These are phyloP conservation scores for Lindgomyces ingoldianus DNA, from an alignment of 495 filamentous ascomycete species.

Conservation along the genomic window DNA sequence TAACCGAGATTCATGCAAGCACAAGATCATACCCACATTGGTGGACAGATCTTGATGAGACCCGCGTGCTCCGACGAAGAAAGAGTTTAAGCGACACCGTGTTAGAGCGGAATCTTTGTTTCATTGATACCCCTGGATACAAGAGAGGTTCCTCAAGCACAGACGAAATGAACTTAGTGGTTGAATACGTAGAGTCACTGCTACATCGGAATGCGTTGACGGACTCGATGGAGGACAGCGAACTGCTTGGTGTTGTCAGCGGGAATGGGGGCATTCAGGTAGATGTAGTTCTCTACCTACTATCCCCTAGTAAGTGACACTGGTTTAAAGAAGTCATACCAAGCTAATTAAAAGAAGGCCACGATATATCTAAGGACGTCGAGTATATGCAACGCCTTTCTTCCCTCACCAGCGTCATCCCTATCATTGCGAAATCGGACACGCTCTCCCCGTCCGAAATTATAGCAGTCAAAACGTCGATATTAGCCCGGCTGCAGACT, in stretches of 20 bases:
- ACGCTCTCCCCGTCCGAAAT: conserved; percentile 62
- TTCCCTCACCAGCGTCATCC: conserved; percentile 82
- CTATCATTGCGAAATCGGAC: conserved; percentile 80
- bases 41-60: conserved; percentile 90
- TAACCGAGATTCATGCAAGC: conserved; percentile 87
- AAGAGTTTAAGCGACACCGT: conserved; percentile 81
- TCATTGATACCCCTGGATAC: conserved; percentile 88
- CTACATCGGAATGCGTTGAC: conserved; percentile 64
- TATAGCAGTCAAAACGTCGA: conserved; percentile 60
- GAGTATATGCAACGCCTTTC: conserved; percentile 74
- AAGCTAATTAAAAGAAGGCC: conserved; percentile 46
- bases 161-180: conserved; percentile 67
- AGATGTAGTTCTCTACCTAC: conserved; percentile 82
- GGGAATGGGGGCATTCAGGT: conserved; percentile 87
- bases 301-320: conserved; percentile 60
- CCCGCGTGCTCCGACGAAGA: conserved; percentile 65
- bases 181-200: conserved; percentile 75
- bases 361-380: conserved; percentile 70
- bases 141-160: conserved; percentile 61
- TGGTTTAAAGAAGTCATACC: neutral
- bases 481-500: conserved; percentile 59
- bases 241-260: conserved; percentile 77
- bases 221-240: conserved; percentile 62
- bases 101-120: conserved; percentile 90
- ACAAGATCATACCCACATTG: conserved; percentile 89